phyloP scores from a whole-genome alignment of 2,329 filamentous ascomycete genomes.

The Fonsecaea monophora region DNA sequence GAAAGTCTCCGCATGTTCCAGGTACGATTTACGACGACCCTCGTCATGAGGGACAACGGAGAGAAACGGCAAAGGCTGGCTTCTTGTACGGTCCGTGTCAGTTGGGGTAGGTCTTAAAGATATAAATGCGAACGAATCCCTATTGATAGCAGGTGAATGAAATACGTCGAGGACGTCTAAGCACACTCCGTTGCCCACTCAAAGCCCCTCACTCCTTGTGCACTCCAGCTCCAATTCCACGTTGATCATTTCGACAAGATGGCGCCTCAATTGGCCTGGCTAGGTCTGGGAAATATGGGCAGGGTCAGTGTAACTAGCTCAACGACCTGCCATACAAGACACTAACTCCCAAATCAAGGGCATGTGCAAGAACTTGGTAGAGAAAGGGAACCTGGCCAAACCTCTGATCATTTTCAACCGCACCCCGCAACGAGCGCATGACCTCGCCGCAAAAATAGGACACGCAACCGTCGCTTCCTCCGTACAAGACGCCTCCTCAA shows the following conservation, averaged over 20 bases:
- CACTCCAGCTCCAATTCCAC: neutral
- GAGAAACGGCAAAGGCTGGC: constrained; percentile 15
- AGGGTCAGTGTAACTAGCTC: constrained; percentile 60
- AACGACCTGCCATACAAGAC: neutral
- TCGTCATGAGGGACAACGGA: constrained; percentile 19
- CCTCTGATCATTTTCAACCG: constrained; percentile 79
- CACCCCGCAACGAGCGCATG: constrained; percentile 45
- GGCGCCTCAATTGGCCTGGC: constrained; percentile 69
- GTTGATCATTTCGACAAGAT: constrained; percentile 18
- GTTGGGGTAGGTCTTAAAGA: neutral
- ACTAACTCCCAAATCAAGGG: constrained; percentile 59
- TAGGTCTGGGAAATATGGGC: constrained; percentile 89
- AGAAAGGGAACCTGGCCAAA: constrained; percentile 74
- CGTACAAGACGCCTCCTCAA: constrained; percentile 69
- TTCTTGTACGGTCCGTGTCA: neutral
- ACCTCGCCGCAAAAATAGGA: constrained; percentile 60
- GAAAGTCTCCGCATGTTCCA: constrained; percentile 12
- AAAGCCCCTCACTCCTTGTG: neutral
- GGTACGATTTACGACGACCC: constrained; percentile 2
- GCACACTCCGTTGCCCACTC: neutral
- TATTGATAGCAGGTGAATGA: neutral
- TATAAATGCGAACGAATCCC: constrained; percentile 4
- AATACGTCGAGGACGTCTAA: neutral
- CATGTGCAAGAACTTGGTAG: constrained; percentile 82
- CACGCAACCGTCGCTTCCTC: constrained; percentile 68